Base-by-base conservation (phyloP, 176 grass and related monocot species). In the Eleusine indica region DNA sequence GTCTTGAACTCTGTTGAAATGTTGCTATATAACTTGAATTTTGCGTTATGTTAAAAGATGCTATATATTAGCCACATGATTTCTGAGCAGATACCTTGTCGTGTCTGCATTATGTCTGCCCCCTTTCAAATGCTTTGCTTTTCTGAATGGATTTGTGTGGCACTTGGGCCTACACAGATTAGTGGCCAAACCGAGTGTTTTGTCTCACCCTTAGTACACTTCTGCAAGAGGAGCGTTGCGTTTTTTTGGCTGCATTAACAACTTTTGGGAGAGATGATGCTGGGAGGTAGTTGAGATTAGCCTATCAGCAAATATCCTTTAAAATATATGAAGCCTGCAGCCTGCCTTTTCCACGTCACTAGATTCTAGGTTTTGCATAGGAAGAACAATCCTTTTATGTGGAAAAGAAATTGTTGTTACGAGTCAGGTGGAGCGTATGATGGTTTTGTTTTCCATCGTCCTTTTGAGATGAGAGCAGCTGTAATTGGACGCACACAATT, bases 221-320 rank as follows among this genome's bases (percentile, higher is more conserved):
- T 75, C 61, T 83, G 80, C 74, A 75, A n/a, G 72, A 49, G 79
- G 77, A 79, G 77, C 67, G 21, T 58, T 25, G 69, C 79, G n/a
- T 35, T 21, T 66, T 87, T 38, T 80, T 90, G 75, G 74, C 81
- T 29, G 68, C 13, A 83, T 74, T 90, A 74, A 83, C 65, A n/a
- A 37, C 52, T 69, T 74, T 53, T 22, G 38, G 47, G 57, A 75
- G 21, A 12, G 57, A 61, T 67, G 57, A 82, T 68, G 74, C 60
- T 62, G 25, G 49, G 48, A 52, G 70, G 78, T 85, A 1, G 83
- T 81, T 89, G 82, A 76, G 87, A 85, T 85, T 76, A 35, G 71
- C 18, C 76, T 80, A 14, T 84, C 76, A 63, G n/a, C 1, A 68
- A 57, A 82, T 54, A 53, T 7, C 2, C 68, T 85, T 44, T 83